Conservation (phyloP, 1,284 basidiomycete genomes). For the Anthracocystis walkeri region DNA sequence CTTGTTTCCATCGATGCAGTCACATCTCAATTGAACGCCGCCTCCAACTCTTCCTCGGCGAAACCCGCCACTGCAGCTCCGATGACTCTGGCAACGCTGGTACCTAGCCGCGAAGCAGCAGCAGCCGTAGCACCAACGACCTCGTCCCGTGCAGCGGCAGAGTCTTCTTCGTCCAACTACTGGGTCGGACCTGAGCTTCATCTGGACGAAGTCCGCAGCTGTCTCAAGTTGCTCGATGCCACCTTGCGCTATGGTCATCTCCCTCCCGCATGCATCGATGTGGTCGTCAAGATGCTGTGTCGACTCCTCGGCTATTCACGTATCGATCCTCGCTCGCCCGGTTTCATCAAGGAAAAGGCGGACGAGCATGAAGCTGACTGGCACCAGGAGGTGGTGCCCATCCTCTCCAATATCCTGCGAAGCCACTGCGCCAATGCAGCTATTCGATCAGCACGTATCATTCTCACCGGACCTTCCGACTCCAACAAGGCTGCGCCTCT, state of each 20-base stretch:
- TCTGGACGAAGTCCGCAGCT: slow-evolving; percentile 55
- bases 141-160: slow-evolving; percentile 3
- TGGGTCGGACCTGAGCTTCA: slow-evolving; percentile 54
- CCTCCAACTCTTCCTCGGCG: slow-evolving; percentile 14
- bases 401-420: slow-evolving; percentile 61
- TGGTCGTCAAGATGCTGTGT: slow-evolving; percentile 59
- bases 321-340: slow-evolving; percentile 33
- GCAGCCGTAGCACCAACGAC: background rate
- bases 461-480: slow-evolving; percentile 31
- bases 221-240: slow-evolving; percentile 61
- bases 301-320: slow-evolving; percentile 58
- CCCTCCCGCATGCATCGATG: slow-evolving; percentile 56
- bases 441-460: slow-evolving; percentile 52
- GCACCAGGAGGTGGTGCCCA: slow-evolving; percentile 41
- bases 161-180: slow-evolving; percentile 22
- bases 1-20: slow-evolving; percentile 45
- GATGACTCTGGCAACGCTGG: slow-evolving; percentile 55
- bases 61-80: slow-evolving; percentile 40
- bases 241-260: slow-evolving; percentile 62
- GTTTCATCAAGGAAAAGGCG: slow-evolving; percentile 30
- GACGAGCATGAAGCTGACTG: slow-evolving; percentile 36
- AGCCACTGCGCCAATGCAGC: slow-evolving; percentile 66
- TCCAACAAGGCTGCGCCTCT: slow-evolving; percentile 4
- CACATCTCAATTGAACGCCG: slow-evolving; percentile 32
- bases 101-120: slow-evolving; percentile 46